Evolutionary conservation across 2,329 filamentous ascomycete genomes (phyloP).

Genomic region (Aureobasidium sp.): DNA sequence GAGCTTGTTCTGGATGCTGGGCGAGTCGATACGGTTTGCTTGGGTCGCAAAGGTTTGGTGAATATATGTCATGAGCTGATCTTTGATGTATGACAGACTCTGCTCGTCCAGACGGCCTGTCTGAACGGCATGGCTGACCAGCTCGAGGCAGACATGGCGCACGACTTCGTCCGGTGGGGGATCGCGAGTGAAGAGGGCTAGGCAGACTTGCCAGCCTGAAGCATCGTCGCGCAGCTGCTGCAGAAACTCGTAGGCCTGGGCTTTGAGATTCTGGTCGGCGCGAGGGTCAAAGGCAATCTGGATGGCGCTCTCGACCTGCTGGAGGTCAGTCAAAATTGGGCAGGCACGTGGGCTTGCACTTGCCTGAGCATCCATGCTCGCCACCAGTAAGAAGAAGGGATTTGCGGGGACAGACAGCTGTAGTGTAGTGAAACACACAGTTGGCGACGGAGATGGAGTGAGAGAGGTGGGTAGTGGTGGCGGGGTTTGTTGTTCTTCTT

Average conservation of each 20-base stretch:
- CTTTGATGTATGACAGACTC: conserved; percentile 68
- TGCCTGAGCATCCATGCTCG: conserved; percentile 19
- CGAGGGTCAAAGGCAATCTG: conserved; percentile 82
- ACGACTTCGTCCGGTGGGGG: conserved; percentile 75
- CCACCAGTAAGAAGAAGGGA: not conserved
- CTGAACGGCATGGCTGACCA: conserved; percentile 87
- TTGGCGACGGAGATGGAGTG: not conserved
- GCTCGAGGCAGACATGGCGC: conserved; percentile 81
- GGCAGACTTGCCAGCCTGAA: conserved; percentile 84
- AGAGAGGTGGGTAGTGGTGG: not conserved
- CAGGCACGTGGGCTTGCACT: not conserved
- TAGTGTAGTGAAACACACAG: conserved; percentile 6
- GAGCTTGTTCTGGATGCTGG: conserved; percentile 88
- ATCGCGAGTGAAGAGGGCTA: conserved; percentile 72
- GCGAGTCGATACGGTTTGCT: conserved; percentile 54
- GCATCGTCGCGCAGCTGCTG: conserved; percentile 73
- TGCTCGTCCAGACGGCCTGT: conserved; percentile 66
- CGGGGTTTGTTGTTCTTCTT: conserved; percentile 7
- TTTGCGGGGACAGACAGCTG: not conserved
- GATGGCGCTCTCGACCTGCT: conserved; percentile 86
- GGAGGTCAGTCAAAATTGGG: not conserved
- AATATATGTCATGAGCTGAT: conserved; percentile 75
- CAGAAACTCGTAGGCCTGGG: conserved; percentile 74
- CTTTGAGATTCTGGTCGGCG: conserved; percentile 67
- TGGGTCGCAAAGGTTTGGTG: conserved; percentile 63